Base-by-base conservation (phyloP, 805 yeast genomes). In the Saccharomyces paradoxus region DNA sequence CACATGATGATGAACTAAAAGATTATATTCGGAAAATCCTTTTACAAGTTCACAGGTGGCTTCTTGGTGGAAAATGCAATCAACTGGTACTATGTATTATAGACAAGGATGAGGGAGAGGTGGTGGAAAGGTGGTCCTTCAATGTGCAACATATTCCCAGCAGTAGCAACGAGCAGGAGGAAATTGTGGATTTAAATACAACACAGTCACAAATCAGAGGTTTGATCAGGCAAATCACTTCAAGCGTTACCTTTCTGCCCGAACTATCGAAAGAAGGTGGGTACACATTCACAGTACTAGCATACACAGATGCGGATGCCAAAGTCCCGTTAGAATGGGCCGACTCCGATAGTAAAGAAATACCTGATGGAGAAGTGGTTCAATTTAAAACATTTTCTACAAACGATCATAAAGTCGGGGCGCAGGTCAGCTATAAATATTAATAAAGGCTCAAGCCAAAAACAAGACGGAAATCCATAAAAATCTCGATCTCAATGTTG, bases 61-160 rank as follows among this genome's bases (percentile, higher is more conserved):
- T 90, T 1, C 76, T 80, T 50, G 81, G 83, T 0, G 87, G 86
- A 10, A 79, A 81, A 55, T 81, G 92, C 32, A 78, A 83, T 26
- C 81, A 82, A 59, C 70, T 91, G 44, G 84, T 87, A 2, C 75
- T 92, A 37, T 91, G 83, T 9, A 82, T 90, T n/a, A 73, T 89
- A 1, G 78, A 84, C 29, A 84, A 84, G 60, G 82, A 81, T 46
- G 75, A 83, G 0, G 82, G 82, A 0, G 89, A 86, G 32, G 79
- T 77, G 2, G 83, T 84, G 2, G 98, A 91, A 67, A 73, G 89
- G 53, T 91, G 98, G 98, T 88, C 88, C 63, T 91, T 91, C 64
- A 80, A 81, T 58, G 73, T 89, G 6, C 80, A 81, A 1, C 64
- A 73, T 10, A 67, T 62, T 1, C 53, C 60, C 10, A 50, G 48